phyloP scores from a whole-genome alignment of 106 monocot species.

The Triglochin maritima region DNA sequence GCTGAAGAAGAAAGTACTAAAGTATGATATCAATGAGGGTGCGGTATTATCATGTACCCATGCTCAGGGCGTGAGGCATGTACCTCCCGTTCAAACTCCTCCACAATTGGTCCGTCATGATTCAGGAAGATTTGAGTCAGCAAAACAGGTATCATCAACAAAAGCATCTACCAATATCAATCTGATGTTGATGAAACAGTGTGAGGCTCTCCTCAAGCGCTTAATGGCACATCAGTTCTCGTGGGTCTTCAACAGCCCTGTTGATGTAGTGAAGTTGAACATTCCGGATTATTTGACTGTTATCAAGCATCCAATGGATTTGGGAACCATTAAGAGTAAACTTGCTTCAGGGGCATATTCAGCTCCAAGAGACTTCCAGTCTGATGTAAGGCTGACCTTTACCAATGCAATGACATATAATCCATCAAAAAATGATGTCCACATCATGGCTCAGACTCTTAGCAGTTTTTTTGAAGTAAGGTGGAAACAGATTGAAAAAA shows the following conservation, averaged over 20 bases:
- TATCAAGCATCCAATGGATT: conserved; percentile 27
- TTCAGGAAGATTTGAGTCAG: conserved; percentile 1
- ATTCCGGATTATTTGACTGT: conserved; percentile 22
- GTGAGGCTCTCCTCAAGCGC: conserved; percentile 14
- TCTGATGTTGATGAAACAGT: conserved; percentile 13
- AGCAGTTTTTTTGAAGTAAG: conserved; percentile 15
- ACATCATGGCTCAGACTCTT: conserved; percentile 14
- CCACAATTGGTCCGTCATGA: conserved; percentile 3
- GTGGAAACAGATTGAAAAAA: conserved; percentile 23
- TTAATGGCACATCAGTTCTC: conserved; percentile 16
- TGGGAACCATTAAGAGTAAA: conserved; percentile 22
- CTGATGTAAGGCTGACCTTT: conserved; percentile 21
- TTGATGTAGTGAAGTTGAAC: conserved; percentile 18
- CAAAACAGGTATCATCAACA: not conserved
- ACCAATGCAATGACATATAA: conserved; percentile 24
- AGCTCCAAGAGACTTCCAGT: conserved; percentile 5
- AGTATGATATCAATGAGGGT: not conserved
- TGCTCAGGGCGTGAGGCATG: not conserved
- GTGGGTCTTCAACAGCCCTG: conserved; percentile 19
- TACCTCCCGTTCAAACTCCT: conserved; percentile 1
- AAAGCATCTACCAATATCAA: not conserved
- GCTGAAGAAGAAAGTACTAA: conserved; percentile 18
- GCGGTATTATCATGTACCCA: conserved; percentile 2
- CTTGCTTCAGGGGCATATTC: conserved; percentile 8
- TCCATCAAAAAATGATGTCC: conserved; percentile 21